phyloP scores from a whole-genome alignment of 2,329 filamentous ascomycete species.

The Trichophyton benhamiae region DNA sequence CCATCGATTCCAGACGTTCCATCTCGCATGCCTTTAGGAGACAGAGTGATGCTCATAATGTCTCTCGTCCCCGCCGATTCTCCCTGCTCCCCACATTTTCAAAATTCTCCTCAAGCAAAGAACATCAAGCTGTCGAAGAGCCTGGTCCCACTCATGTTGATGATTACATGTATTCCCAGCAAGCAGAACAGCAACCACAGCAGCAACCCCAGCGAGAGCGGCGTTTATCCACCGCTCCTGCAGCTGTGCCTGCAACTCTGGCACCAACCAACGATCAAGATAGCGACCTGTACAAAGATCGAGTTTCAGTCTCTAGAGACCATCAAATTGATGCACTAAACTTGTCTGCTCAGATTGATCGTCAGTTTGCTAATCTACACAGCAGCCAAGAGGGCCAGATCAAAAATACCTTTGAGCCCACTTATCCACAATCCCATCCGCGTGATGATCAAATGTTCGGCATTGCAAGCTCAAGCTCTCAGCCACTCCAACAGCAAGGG shows the following conservation, averaged over 20 bases:
- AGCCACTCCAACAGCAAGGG: background rate
- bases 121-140: conserved; percentile 35
- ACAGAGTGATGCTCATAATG: conserved; percentile 53
- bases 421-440: background rate
- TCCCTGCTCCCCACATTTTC: conserved; percentile 56
- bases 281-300: background rate
- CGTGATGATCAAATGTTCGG: conserved; percentile 17
- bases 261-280: conserved; percentile 7
- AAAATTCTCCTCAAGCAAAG: conserved; percentile 39
- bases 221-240: conserved; percentile 27
- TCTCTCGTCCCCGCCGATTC: conserved; percentile 53
- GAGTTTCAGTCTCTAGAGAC: background rate
- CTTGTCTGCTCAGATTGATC: conserved; percentile 31
- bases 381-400: conserved; percentile 23
- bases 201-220: conserved; percentile 13
- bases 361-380: conserved; percentile 31
- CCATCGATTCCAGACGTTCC: conserved; percentile 56
- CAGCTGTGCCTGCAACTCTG: conserved; percentile 13
- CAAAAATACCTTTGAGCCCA: conserved; percentile 9
- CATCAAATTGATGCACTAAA: conserved; percentile 20
- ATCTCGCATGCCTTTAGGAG: conserved; percentile 61
- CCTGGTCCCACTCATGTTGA: conserved; percentile 27
- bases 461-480: conserved; percentile 17
- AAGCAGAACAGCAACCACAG: background rate
- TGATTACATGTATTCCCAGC: conserved; percentile 17